A percentile compares a stretch with the other conserved stretches of the same genome.
phyloP scores from a whole-genome alignment of 2,329 filamentous ascomycete species.

The Gliomastix tumulicola region DNA sequence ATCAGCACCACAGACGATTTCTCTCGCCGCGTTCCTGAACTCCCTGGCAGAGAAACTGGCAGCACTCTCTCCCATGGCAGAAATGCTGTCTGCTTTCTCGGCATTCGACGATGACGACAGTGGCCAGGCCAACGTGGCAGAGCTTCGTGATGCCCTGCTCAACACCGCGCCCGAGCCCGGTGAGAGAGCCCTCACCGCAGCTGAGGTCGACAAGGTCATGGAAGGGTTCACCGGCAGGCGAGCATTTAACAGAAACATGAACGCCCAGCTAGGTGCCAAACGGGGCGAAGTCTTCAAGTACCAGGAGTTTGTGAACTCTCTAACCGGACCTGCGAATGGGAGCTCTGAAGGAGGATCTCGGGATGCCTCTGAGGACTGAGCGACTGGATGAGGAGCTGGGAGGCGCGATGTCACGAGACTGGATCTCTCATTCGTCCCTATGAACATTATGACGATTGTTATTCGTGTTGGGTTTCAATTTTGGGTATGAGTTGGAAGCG shows the following conservation, averaged over 20 bases:
- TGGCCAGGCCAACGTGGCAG: conserved; percentile 79
- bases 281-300: conserved; percentile 90
- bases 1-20: conserved; percentile 63
- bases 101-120: conserved; percentile 96
- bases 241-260: conserved; percentile 65
- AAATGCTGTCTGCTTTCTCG: conserved; percentile 83
- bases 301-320: conserved; percentile 76
- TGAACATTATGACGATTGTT: no score
- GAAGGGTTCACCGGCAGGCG: conserved; percentile 77
- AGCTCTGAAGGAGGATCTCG: conserved; percentile 22
- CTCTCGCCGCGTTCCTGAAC: conserved; percentile 80
- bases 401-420: no score
- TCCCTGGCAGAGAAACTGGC: conserved; percentile 69
- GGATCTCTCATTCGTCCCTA: no score
- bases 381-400: no score
- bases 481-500: no score
- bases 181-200: conserved; percentile 54
- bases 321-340: conserved; percentile 50
- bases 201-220: conserved; percentile 82
- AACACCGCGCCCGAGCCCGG: conserved; percentile 75
- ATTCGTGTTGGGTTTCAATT: no score
- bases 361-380: conserved; percentile 15
- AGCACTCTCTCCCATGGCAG: conserved; percentile 67
- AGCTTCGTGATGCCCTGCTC: conserved; percentile 76
- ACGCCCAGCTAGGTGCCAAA: conserved; percentile 45